A percentile compares a stretch with the other conserved stretches of the same genome.
phyloP scores from a whole-genome alignment of 495 filamentous ascomycete species.

The Hypoxylon fragiforme region DNA sequence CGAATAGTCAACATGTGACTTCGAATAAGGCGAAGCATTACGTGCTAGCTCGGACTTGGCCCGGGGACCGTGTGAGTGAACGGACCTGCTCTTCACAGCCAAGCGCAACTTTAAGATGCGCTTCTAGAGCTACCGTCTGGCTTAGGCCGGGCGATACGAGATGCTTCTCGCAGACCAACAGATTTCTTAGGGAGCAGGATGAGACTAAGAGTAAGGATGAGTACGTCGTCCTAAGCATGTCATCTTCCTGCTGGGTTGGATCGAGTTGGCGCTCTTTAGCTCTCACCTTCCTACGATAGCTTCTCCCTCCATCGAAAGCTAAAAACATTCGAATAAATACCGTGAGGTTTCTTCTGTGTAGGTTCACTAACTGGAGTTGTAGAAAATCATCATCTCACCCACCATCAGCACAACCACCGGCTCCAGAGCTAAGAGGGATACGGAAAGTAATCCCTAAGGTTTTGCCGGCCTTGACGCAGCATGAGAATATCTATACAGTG shows the following conservation, averaged over 20 bases:
- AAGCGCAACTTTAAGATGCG: background rate
- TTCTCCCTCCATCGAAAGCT: no score
- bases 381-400: constrained; percentile 7
- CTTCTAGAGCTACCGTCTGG: background rate
- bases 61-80: background rate
- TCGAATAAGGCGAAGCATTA: background rate
- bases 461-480: constrained; percentile 59
- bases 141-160: constrained; percentile 1
- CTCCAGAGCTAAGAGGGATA: constrained; percentile 21
- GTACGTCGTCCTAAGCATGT: constrained; percentile 19
- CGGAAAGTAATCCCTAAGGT: constrained; percentile 39
- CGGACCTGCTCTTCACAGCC: background rate
- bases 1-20: background rate
- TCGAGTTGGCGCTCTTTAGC: no score
- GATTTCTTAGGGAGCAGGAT: constrained; percentile 1
- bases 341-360: no score
- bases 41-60: background rate
- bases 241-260: background rate
- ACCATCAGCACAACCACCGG: background rate
- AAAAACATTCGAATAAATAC: no score
- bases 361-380: constrained; percentile 3
- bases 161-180: constrained; percentile 6
- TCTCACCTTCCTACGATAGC: no score
- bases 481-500: constrained; percentile 94
- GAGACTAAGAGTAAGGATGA: constrained; percentile 14